Conservation (phyloP, 345 rosid species). For the Salix udensis region DNA sequence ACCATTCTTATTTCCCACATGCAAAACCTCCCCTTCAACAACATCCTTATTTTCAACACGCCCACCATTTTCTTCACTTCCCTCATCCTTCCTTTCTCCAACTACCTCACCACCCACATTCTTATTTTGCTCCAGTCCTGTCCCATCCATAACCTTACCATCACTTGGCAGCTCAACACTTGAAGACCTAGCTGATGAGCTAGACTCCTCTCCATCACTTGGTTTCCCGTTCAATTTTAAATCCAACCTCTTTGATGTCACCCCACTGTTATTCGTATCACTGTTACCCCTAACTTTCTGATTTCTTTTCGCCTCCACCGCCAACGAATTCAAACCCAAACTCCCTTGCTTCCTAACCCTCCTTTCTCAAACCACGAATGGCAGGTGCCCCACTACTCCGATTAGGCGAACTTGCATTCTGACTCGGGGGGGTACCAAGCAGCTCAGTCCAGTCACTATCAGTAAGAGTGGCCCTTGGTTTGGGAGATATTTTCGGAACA, state of each 20-base stretch:
- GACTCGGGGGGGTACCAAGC: slow-evolving; percentile 45
- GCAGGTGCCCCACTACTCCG: slow-evolving; percentile 41
- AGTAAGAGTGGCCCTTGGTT: slow-evolving; percentile 46
- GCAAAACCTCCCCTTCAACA: slow-evolving; percentile 28
- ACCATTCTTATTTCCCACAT: slow-evolving; percentile 18
- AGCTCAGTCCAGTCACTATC: slow-evolving; percentile 92
- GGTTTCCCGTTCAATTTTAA: slow-evolving; percentile 45
- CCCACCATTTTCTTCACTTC: slow-evolving; percentile 34
- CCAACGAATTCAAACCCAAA: slow-evolving; percentile 29
- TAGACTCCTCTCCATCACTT: slow-evolving; percentile 47
- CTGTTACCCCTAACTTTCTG: slow-evolving; percentile 31
- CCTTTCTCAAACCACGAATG: slow-evolving; percentile 45
- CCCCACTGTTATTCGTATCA: slow-evolving; percentile 13
- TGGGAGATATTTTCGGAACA: slow-evolving; percentile 18
- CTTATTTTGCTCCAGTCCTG: slow-evolving; percentile 19
- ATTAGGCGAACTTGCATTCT: slow-evolving; percentile 23
- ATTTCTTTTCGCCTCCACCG: slow-evolving; percentile 47
- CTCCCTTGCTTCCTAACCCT: slow-evolving; percentile 42
- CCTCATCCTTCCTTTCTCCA: slow-evolving; percentile 23
- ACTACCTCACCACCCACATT: slow-evolving; percentile 4
- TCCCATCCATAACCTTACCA: slow-evolving; percentile 28
- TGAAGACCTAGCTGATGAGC: slow-evolving; percentile 44
- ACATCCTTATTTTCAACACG: slow-evolving; percentile 21
- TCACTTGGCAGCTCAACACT: slow-evolving; percentile 39
- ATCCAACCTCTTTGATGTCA: slow-evolving; percentile 27